These are phyloP conservation scores for Hypoxylon trugodes DNA, from an alignment of 495 filamentous ascomycete genomes.

Conservation along the genomic window DNA sequence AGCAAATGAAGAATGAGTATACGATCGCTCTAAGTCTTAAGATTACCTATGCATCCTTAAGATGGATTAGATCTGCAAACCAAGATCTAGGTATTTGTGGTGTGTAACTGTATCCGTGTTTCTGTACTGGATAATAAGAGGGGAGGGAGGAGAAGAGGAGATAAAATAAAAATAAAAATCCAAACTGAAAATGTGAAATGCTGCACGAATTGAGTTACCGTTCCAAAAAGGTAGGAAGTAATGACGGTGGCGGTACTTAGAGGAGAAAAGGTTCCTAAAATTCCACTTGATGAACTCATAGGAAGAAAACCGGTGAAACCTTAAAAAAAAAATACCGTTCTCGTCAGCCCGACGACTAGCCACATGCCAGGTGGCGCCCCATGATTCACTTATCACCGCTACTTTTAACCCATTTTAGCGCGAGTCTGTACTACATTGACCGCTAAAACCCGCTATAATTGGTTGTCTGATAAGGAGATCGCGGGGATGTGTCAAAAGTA, in stretches of 20 bases:
- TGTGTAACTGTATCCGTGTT: neutral
- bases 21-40: neutral
- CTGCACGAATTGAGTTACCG: neutral
- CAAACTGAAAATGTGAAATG: neutral
- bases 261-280: conserved; percentile 14
- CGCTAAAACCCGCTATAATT: conserved; percentile 3
- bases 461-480: neutral
- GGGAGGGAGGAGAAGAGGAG: no score
- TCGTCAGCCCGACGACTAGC: conserved; percentile 26
- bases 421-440: conserved; percentile 7
- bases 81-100: no score
- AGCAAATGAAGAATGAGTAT: neutral
- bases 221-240: no score
- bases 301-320: conserved; percentile 33
- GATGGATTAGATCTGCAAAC: neutral
- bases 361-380: conserved; percentile 19
- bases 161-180: no score
- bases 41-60: conserved; percentile 21
- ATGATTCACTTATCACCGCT: neutral
- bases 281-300: conserved; percentile 23
- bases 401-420: conserved; percentile 5
- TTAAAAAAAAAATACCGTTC: conserved; percentile 8
- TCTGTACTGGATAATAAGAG: neutral
- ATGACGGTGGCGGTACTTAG: neutral
- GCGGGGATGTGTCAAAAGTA: neutral